Conservation (phyloP, 2,329 filamentous ascomycete species). For the Penicillium sp. region DNA sequence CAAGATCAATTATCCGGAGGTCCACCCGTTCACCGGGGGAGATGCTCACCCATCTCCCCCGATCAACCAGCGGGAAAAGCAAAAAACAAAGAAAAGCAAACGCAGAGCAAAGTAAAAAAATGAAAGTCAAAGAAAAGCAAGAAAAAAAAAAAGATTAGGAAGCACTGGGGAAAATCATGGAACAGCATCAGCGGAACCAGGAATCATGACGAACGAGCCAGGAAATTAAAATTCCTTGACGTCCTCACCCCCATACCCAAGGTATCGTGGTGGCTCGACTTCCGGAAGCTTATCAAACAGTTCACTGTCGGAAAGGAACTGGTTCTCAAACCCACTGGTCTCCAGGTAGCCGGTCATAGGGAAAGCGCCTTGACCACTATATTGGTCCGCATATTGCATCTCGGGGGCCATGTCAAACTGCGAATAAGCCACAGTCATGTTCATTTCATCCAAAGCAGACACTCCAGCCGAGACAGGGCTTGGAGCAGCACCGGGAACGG, state of each 20-base stretch:
- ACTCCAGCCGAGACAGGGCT: background rate
- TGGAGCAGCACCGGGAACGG: too few relatives aligned
- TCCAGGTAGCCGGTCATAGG: background rate
- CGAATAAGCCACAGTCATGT: background rate
- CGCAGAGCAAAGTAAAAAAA: background rate
- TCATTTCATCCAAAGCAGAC: background rate
- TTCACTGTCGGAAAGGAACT: background rate
- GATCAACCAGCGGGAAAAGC: background rate
- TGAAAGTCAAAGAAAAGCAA: background rate
- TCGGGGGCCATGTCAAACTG: background rate
- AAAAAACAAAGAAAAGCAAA: background rate
- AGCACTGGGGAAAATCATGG: too few relatives aligned
- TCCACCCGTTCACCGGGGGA: background rate
- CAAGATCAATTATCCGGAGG: conserved; percentile 1
- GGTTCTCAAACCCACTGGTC: background rate
- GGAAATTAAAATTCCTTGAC: background rate
- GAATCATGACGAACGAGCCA: background rate
- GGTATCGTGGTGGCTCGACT: background rate
- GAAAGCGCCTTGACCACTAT: background rate
- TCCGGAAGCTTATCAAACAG: background rate
- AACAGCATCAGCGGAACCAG: background rate
- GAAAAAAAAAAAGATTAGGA: too few relatives aligned
- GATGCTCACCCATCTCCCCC: background rate
- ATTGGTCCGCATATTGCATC: background rate
- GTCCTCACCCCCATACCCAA: background rate